Base-by-base conservation (phyloP, 805 yeast genomes). In the Wickerhamomyces kurtzmanii region DNA sequence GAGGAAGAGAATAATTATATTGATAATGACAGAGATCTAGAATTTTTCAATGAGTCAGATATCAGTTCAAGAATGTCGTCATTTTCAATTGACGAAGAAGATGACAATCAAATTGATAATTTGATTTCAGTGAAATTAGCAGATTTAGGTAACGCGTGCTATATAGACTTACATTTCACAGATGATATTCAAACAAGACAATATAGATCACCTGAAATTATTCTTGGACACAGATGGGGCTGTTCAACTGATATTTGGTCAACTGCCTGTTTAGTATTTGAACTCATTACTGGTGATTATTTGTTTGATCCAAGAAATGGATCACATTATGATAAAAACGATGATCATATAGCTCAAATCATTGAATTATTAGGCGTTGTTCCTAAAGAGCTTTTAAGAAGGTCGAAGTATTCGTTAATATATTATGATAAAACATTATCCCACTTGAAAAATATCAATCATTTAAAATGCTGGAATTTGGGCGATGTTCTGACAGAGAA, bases 401-500 rank as follows among this genome's bases (percentile, higher is more conserved):
- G 53, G 31, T 62, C 69, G 39, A 49, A 51, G 32, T 48, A 54
- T 29, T 47, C 54, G 16, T 70, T 62, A 24, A 66, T 66, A 39
- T 74, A 67, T 43, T 65, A 66, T 39, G 58, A 70, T 33, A 51
- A 50, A 12, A 57, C 56, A 30, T 40, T 51, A 13, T 48, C 55
- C 20, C 59, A 65, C 5, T 53, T 84, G 38, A 66, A 75, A 32
- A 66, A 75, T 39, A 84, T 84, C 32, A 65, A 65, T 30, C 74
- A 70, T 45, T 59, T 85, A 33, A 78, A 79, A 50, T 84, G 75
- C 19, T 85, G 95, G 94, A 69, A 75, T 3, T 62, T 85, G 38
- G 59, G 62, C 30, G 73, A 68, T 31, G 94, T 85, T 3, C 58
- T 84, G 26, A 58, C 59, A 27, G 86, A 84, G 40, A 85, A 85